Evolutionary conservation across 2,329 filamentous ascomycete species (phyloP), one percentile per base, ranked within the genome.

Genomic region (Apiospora pterosperma): DNA sequence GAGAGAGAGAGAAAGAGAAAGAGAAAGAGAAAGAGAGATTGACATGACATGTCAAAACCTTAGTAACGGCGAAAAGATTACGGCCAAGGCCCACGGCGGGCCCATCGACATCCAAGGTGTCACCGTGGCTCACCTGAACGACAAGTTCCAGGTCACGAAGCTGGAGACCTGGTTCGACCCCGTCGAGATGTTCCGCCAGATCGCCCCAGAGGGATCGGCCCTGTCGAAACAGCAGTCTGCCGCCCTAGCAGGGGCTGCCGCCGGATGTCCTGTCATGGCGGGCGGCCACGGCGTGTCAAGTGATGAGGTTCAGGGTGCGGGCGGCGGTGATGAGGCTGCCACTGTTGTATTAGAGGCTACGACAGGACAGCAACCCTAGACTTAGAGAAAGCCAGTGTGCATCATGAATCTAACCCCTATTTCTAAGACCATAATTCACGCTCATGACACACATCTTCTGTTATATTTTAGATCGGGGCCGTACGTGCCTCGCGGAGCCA

Each of bases 141-240:
- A 87, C 16, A 82, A 83, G 66, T 76, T 90, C 48, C 83, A 86
- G 65, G 75, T 91, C 2, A 80, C 85, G 68, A 79, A 78, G 21
- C 79, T 90, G 4, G 85, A 90, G 66, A 88, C 87, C 0, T 90
- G 86, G 82, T 90, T 88, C 68, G 88, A 90, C 70, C 86, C 88
- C 0, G 76, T 89, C 72, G 83, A 87, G 44, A 88, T 90, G 87
- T 90, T 90, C 72, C 79, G 86, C 5, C 88, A 90, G 76, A 90
- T 90, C 80, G 63, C 67, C 44, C 68, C 69, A 0, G 62, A 65
- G 23, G 64, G 64, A 12, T 55, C 48, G 48, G 28, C 48, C 8
- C 3, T 55, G 28, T 55, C 48, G 28, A 11, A 55, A 28, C 48
- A 55, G 8, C 34, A 25, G 16, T 21, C 48, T 16, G 48, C 48